phyloP scores from a whole-genome alignment of 352 stramenopile genomes.

The Phytophthora pisi region DNA sequence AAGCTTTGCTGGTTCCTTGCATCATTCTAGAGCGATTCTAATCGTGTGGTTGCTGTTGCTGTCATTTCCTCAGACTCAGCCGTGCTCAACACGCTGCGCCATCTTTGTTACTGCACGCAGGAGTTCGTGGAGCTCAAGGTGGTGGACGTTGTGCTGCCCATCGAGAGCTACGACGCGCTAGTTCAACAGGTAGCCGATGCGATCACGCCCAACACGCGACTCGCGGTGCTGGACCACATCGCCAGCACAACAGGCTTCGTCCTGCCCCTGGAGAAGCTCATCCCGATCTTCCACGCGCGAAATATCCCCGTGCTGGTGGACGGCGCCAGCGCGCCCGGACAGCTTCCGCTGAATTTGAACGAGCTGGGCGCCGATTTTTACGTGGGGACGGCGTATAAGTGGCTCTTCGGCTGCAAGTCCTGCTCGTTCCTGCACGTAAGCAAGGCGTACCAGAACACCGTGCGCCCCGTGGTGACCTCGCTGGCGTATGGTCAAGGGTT shows the following conservation, averaged over 20 bases:
- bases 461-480: conserved; percentile 82
- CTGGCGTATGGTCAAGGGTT: conserved; percentile 82
- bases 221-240: conserved; percentile 87
- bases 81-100: conserved; percentile 82
- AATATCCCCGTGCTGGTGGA: conserved; percentile 85
- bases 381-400: conserved; percentile 86
- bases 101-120: conserved; percentile 88
- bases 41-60: conserved; percentile 14
- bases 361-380: conserved; percentile 82
- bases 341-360: conserved; percentile 74
- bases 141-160: conserved; percentile 76
- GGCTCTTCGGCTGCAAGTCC: conserved; percentile 87
- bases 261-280: conserved; percentile 82
- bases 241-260: conserved; percentile 78
- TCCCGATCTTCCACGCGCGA: conserved; percentile 76
- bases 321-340: conserved; percentile 74
- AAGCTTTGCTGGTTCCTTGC: not conserved
- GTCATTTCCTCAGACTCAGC: conserved; percentile 56
- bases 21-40: not conserved
- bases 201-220: conserved; percentile 84
- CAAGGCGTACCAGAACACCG: conserved; percentile 77
- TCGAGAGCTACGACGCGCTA: conserved; percentile 71
- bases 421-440: conserved; percentile 87
- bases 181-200: conserved; percentile 72
- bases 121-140: conserved; percentile 91